Percentiles rank a stretch among this genome's conserved stretches.
phyloP scores from a whole-genome alignment of 75 land plant species.

The Pinus albicaulis region DNA sequence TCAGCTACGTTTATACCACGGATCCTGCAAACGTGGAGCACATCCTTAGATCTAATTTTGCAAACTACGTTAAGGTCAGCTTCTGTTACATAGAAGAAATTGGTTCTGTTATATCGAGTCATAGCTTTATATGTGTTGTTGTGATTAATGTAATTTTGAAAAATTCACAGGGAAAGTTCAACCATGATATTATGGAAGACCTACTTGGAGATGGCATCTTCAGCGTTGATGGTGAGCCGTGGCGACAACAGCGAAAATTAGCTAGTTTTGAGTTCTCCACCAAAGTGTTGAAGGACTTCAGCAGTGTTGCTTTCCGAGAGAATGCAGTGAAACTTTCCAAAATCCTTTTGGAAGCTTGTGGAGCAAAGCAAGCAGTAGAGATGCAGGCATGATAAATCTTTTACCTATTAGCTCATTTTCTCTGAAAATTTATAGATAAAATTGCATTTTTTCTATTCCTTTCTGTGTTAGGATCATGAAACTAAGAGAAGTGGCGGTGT shows the following conservation, averaged over 20 bases:
- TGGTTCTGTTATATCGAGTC: too few species aligned
- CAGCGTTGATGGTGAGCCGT: conserved; percentile 46
- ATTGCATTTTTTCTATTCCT: too few species aligned
- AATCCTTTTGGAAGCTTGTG: conserved; percentile 16
- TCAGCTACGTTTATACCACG: conserved; percentile 2
- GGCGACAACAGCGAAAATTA: conserved; percentile 49
- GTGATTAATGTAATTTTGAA: neutral
- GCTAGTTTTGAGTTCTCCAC: conserved; percentile 55
- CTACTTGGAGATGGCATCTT: conserved; percentile 59
- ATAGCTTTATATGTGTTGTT: neutral
- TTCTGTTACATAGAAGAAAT: neutral
- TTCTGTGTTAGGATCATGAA: too few species aligned
- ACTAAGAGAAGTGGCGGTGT: too few species aligned
- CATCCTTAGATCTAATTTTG: conserved; percentile 20
- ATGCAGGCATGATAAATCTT: conserved; percentile 37
- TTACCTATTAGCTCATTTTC: too few species aligned
- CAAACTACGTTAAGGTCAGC: conserved; percentile 17
- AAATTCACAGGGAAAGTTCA: conserved; percentile 29
- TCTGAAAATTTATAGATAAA: too few species aligned
- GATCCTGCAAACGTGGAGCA: conserved; percentile 20
- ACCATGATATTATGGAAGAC: conserved; percentile 17
- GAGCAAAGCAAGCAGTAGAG: conserved; percentile 21
- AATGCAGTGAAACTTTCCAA: conserved; percentile 31
- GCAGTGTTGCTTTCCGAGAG: conserved; percentile 30
- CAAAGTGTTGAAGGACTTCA: conserved; percentile 42